Conservation (phyloP, 179 eudicot genomes). For the Beta corolliflora region DNA sequence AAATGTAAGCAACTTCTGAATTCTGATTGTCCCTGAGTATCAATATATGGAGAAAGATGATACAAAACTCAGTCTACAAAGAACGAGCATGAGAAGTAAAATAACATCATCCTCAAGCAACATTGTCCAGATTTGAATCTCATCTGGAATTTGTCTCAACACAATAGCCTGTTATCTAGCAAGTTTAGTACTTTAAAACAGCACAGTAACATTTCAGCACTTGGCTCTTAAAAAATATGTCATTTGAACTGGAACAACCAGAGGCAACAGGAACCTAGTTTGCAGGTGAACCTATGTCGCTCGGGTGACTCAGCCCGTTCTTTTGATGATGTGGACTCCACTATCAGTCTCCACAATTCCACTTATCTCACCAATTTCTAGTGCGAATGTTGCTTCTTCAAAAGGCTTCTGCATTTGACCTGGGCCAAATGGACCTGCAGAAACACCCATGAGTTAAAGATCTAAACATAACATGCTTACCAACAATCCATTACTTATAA, state of each 20-base stretch:
- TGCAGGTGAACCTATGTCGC: not conserved
- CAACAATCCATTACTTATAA: not conserved
- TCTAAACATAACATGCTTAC: not conserved
- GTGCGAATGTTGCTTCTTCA: constrained; percentile 81
- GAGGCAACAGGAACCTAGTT: constrained; percentile 3
- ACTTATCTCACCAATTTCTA: constrained; percentile 82
- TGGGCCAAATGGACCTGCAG: constrained; percentile 75
- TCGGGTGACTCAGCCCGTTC: constrained; percentile 58
- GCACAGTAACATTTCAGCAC: constrained; percentile 3
- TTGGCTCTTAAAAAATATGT: not conserved
- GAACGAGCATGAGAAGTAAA: not conserved
- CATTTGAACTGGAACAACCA: not conserved
- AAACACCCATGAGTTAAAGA: not conserved
- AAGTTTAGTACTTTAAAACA: not conserved
- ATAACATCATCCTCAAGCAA: not conserved
- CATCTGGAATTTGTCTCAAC: not conserved
- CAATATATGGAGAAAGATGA: too few relatives aligned
- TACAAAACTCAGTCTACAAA: too few relatives aligned
- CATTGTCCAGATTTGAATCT: not conserved
- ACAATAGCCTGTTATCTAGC: not conserved
- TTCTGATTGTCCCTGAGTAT: too few relatives aligned
- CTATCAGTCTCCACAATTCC: constrained; percentile 94
- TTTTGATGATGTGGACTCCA: constrained; percentile 80
- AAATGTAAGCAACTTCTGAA: too few relatives aligned
- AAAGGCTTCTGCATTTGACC: constrained; percentile 98